Percentiles rank a stretch among this genome's conserved stretches.
These are phyloP conservation scores for Erodium trifolium DNA, from an alignment of 441 rosid species.

Conservation along the genomic window DNA sequence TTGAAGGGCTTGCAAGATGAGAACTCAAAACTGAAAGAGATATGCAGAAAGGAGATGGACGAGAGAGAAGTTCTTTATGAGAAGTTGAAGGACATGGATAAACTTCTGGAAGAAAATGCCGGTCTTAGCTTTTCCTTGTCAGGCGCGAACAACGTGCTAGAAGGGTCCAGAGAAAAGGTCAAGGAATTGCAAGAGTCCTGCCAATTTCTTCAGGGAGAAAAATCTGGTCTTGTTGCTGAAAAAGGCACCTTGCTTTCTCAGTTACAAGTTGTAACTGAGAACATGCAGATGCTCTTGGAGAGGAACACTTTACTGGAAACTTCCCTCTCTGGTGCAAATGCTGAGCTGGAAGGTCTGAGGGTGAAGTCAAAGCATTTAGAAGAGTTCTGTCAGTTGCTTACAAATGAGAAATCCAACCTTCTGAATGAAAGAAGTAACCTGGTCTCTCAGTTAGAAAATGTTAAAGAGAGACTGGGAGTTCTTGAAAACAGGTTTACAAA, in stretches of 20 bases:
- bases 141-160: constrained; percentile 41
- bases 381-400: constrained; percentile 49
- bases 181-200: constrained; percentile 47
- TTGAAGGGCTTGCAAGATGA: constrained; percentile 51
- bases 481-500: constrained; percentile 57
- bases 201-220: constrained; percentile 55
- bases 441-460: constrained; percentile 36
- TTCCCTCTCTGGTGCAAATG: constrained; percentile 46
- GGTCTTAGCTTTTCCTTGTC: constrained; percentile 40
- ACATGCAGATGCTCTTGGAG: constrained; percentile 59
- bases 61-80: constrained; percentile 33
- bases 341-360: constrained; percentile 55
- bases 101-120: constrained; percentile 43
- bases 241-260: constrained; percentile 71
- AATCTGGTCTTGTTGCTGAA: constrained; percentile 37
- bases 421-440: constrained; percentile 42
- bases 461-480: constrained; percentile 48
- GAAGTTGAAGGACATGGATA: constrained; percentile 43
- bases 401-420: constrained; percentile 46
- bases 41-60: constrained; percentile 28
- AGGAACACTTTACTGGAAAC: constrained; percentile 44
- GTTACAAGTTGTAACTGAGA: constrained; percentile 57
- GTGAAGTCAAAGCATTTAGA: constrained; percentile 54
- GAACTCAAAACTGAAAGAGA: constrained; percentile 43
- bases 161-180: constrained; percentile 40